phyloP scores from a whole-genome alignment of 1,284 basidiomycete genomes.

The Polyporus tsugae region DNA sequence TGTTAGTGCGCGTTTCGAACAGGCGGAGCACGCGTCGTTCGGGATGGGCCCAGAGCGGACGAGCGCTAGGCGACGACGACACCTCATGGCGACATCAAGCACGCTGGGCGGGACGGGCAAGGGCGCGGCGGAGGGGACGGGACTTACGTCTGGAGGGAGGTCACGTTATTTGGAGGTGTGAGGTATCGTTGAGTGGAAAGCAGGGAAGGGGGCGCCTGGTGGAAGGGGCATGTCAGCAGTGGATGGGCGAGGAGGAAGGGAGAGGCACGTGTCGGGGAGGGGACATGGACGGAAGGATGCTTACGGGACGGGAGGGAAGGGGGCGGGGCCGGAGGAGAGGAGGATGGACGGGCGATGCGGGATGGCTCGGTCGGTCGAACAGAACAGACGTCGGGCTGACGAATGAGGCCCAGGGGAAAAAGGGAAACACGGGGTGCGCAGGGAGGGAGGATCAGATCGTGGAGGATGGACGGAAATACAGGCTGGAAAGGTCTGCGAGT shows the following conservation, averaged over 20 bases:
- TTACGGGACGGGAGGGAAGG: constrained; percentile 21
- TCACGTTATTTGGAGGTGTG: constrained; percentile 28
- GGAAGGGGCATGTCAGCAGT: constrained; percentile 23
- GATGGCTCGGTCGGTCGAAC: neutral
- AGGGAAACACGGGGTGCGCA: constrained; percentile 5
- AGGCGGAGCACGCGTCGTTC: neutral
- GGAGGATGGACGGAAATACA: constrained; percentile 13
- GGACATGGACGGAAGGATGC: constrained; percentile 12
- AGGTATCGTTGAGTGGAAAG: constrained; percentile 2
- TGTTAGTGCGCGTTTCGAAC: neutral
- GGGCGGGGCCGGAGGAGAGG: constrained; percentile 15
- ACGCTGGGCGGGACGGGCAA: constrained; percentile 1
- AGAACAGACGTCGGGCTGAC: constrained; percentile 15
- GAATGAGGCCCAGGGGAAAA: constrained; percentile 12
- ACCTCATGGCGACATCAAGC: neutral
- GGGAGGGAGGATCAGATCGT: constrained; percentile 12
- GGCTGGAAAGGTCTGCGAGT: constrained; percentile 11
- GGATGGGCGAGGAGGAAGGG: neutral
- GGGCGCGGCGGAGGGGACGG: constrained; percentile 9
- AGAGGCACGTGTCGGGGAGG: constrained; percentile 2
- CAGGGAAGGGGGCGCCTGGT: constrained; percentile 19
- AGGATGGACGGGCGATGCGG: constrained; percentile 23
- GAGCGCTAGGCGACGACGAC: neutral
- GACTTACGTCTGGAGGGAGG: constrained; percentile 19
- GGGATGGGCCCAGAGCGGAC: neutral